Evolutionary conservation across 441 rosid species (phyloP), one percentile per base, ranked within the genome.

Genomic region (Arabidopsis hybrid): DNA sequence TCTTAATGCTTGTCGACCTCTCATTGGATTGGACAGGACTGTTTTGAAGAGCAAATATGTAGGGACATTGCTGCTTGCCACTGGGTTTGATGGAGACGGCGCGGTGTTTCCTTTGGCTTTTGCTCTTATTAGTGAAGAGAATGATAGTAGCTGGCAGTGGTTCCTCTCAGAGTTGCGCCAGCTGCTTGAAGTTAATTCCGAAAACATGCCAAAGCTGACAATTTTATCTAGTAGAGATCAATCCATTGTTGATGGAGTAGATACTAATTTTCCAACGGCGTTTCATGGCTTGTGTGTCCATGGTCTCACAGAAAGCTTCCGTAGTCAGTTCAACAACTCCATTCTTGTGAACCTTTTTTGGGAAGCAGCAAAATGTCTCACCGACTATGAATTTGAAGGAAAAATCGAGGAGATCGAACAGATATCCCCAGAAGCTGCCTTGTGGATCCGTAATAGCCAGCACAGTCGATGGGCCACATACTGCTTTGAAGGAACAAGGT

Each of bases 201-300:
- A 85, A 67, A 87, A 85, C 87, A 88, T 87, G 91, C 96, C 93
- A 32, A 85, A 78, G 78, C 91, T 90, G 58, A 88, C 96, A 50
- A 82, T 90, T 50, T 76, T 90, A 49, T 90, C 96, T 11, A 82
- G 74, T 72, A 80, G 87, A 71, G 84, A 85, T 14, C 49, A 65
- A 55, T 80, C 84, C 35, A 79, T 87, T 43, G 75, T 73, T 42
- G 91, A 85, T 35, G 91, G 85, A 46, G 86, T 88, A 8, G 88
- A 87, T 34, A 77, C 78, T 13, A 83, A 82, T 63, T 90, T 90
- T 66, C 93, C 91, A 56, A 85, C 87, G 4, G 93, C 93, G 39
- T 90, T 88, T 60, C 91, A 90, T 67, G 90, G 91, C 4, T 84
- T 80, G 62, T 85, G 88, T 73, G 72, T 90, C 74, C 87, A 76